Evolutionary conservation across 345 rosid genomes (phyloP), one percentile per base, ranked within the genome.

Genomic region (Linum trigynum): DNA sequence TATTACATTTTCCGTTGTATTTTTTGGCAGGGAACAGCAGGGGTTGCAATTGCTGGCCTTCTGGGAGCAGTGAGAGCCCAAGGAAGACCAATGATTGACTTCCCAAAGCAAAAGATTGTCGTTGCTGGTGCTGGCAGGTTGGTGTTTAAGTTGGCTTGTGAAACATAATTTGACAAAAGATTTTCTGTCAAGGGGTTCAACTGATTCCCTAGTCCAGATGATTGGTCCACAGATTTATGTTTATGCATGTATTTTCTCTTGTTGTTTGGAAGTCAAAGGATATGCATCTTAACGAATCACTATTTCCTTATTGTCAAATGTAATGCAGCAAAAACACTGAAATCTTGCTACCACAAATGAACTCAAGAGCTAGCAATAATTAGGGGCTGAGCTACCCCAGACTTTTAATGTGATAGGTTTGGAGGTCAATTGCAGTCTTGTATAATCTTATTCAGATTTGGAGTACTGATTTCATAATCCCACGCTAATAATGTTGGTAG

Each of bases 91-190:
- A 88, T 94, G 96, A 85, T 94, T 64, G 99, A 90, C 81, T 94
- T 94, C 68, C 96, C 99, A 40, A 94, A 94, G 86, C 86, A 78
- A 81, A 88, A 88, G 82, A 94, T 88, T 36, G 97, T 94, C 82
- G 97, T 90, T 77, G 92, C 98, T 76, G 97, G 98, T 65, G 98
- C 98, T 77, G 98, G 98, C 80, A 92, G 98, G 98, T 85, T 45
- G 71, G 76, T 63, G 62, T 69, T 37, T 42, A 42, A 45, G 58
- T 59, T 48, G 37, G 60, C 55, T 12, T 58, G 66, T 39, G 50
- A 61, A 23, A 17, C 7, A 15, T 38, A 8, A 35, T 51, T 42
- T 37, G 53, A 6, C 53, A 48, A 48, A 48, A 48, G 3, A 48
- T 12, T 9, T 48, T 23, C 32, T 23, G 53, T 48, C 51, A 48